Percentiles rank a stretch among this genome's conserved stretches.
Conservation (phyloP, 1,284 basidiomycete genomes). For the Takashimella koratensis region DNA sequence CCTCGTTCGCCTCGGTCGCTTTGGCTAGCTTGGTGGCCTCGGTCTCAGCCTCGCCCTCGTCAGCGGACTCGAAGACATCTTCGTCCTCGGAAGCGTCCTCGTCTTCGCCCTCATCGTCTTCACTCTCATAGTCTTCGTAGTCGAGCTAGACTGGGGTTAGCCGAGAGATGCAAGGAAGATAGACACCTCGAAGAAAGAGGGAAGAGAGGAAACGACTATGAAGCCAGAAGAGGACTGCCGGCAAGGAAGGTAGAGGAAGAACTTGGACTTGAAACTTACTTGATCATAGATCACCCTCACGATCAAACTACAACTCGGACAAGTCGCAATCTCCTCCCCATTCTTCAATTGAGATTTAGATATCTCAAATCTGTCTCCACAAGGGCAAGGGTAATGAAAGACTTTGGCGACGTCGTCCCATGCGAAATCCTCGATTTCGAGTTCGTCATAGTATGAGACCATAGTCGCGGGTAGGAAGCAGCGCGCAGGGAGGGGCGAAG, state of each 20-base stretch:
- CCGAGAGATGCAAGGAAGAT: neutral
- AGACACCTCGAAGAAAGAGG: neutral
- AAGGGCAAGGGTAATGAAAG: constrained; percentile 96
- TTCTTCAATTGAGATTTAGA: constrained; percentile 78
- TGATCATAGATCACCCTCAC: constrained; percentile 94
- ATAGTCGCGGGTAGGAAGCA: constrained; percentile 22
- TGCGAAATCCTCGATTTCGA: constrained; percentile 93
- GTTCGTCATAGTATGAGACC: constrained; percentile 49
- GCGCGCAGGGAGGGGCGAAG: too few species aligned
- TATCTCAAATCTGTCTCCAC: constrained; percentile 98
- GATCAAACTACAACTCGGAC: constrained; percentile 91
- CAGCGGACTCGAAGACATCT: neutral
- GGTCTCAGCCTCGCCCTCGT: constrained; percentile 2
- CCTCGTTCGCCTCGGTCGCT: too few species aligned
- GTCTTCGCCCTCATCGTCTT: constrained; percentile 37
- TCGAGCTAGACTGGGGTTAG: constrained; percentile 39
- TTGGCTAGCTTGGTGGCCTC: too few species aligned
- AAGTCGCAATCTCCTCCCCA: constrained; percentile 94
- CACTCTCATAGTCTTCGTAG: constrained; percentile 49
- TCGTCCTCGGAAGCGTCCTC: constrained; percentile 22
- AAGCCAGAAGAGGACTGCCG: too few species aligned
- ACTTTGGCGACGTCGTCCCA: constrained; percentile 81
- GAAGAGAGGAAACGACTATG: too few species aligned
- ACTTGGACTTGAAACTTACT: constrained; percentile 55
- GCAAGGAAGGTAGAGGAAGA: too few species aligned